Evolutionary conservation across 352 stramenopile genomes (phyloP).

Genomic region (Aphanomyces astaci): DNA sequence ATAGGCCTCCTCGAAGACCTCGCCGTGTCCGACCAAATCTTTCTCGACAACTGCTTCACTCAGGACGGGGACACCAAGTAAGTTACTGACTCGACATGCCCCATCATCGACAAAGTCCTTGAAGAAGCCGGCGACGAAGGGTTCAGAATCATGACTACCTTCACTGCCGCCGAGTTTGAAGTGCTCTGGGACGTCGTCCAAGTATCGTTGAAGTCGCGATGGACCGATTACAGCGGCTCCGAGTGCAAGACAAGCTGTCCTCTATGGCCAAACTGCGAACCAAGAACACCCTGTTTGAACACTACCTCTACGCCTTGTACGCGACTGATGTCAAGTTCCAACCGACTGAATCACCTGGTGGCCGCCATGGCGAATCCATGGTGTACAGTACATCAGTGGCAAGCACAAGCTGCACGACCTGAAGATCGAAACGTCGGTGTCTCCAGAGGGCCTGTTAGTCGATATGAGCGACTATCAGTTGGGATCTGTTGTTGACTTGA

Average conservation of each 20-base stretch:
- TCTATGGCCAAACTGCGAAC: neutral
- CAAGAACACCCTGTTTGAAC: neutral
- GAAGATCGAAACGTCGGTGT: neutral
- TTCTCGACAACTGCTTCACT: too few relatives aligned
- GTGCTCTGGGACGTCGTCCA: neutral
- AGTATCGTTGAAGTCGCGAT: neutral
- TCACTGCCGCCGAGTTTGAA: slow-evolving; percentile 6
- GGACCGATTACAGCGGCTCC: neutral
- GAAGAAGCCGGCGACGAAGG: too few relatives aligned
- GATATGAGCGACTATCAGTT: neutral
- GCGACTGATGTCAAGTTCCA: neutral
- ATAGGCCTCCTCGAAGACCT: too few relatives aligned
- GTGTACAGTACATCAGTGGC: neutral
- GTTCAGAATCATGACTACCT: neutral
- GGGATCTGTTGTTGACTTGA: neutral
- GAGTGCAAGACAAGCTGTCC: neutral
- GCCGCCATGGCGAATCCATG: neutral
- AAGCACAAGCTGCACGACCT: neutral
- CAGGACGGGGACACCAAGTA: too few relatives aligned
- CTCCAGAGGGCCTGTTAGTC: neutral
- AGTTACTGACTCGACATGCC: too few relatives aligned
- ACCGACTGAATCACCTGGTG: neutral
- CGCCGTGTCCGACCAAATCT: too few relatives aligned
- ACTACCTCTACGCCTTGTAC: neutral
- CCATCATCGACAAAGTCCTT: too few relatives aligned